Percentiles rank a stretch among this genome's conserved stretches.
These are phyloP conservation scores for Talaromyces wortmannii DNA, from an alignment of 495 filamentous ascomycete genomes.

Conservation along the genomic window DNA sequence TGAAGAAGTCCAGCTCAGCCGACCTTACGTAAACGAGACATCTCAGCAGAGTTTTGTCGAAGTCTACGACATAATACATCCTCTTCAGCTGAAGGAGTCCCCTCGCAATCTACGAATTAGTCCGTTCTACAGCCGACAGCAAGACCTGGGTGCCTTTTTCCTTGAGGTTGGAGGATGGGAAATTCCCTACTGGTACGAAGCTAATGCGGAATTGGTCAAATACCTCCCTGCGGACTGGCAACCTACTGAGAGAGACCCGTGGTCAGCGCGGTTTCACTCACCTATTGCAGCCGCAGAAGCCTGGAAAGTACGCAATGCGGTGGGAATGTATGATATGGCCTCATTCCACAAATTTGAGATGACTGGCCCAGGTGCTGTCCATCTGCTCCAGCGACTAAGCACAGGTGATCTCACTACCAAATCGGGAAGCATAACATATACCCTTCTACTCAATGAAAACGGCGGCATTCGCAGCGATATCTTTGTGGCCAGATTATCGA, in stretches of 20 bases:
- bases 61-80: conserved; percentile 47
- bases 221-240: conserved; percentile 35
- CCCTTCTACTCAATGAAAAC: conserved; percentile 33
- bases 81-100: conserved; percentile 37
- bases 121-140: conserved; percentile 37
- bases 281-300: conserved; percentile 43
- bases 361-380: conserved; percentile 34
- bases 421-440: conserved; percentile 31
- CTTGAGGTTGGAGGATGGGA: conserved; percentile 44
- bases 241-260: conserved; percentile 36
- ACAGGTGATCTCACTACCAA: conserved; percentile 31
- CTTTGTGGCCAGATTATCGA: conserved; percentile 28
- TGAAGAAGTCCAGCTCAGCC: conserved; percentile 39
- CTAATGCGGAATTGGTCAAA: conserved; percentile 31
- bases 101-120: conserved; percentile 38
- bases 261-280: conserved; percentile 37
- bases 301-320: conserved; percentile 45
- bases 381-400: conserved; percentile 36
- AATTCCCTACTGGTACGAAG: conserved; percentile 44
- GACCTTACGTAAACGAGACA: conserved; percentile 37
- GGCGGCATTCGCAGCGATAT: conserved; percentile 36
- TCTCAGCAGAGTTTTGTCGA: conserved; percentile 44
- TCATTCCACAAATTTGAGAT: conserved; percentile 43
- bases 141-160: conserved; percentile 40
- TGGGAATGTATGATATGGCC: conserved; percentile 48